Conservation (phyloP, 2,329 filamentous ascomycete species). For the Claviceps sp. region DNA sequence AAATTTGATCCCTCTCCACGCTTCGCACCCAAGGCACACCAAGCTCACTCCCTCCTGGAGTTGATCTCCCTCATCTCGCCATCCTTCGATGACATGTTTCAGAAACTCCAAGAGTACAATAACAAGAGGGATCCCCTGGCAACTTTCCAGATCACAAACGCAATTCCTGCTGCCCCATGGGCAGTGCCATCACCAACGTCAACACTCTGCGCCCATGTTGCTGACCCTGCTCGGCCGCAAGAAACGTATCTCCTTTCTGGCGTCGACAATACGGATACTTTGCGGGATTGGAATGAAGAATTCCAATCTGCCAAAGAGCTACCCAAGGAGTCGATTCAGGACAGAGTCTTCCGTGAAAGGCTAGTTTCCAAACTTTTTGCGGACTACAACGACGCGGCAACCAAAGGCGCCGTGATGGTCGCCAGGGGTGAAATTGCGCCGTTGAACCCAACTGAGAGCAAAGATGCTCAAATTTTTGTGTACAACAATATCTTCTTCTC, state of each 20-base stretch:
- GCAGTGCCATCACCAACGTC: conserved; percentile 59
- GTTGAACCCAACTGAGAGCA: conserved; percentile 83
- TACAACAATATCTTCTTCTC: conserved; percentile 99
- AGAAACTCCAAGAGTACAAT: conserved; percentile 70
- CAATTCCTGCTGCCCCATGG: conserved; percentile 87
- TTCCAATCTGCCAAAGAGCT: conserved; percentile 94
- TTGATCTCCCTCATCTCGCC: conserved; percentile 69
- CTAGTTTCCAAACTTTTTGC: conserved; percentile 92
- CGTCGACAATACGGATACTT: conserved; percentile 82
- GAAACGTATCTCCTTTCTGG: conserved; percentile 85
- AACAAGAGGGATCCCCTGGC: conserved; percentile 75
- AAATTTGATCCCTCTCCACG: conserved; percentile 89
- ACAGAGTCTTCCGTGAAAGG: conserved; percentile 88
- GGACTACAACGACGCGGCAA: conserved; percentile 92
- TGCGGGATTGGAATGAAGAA: conserved; percentile 98
- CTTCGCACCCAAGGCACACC: conserved; percentile 60
- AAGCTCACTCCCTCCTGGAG: conserved; percentile 74
- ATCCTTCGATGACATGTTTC: conserved; percentile 66
- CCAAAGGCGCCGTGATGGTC: conserved; percentile 80
- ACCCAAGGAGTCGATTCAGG: conserved; percentile 84
- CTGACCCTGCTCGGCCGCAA: conserved; percentile 81
- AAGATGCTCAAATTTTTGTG: conserved; percentile 94
- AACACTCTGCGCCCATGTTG: conserved; percentile 53
- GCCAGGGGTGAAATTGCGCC: conserved; percentile 85
- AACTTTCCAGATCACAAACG: conserved; percentile 91